Percentiles rank a stretch among this genome's conserved stretches.
These are phyloP conservation scores for Aschersonia sp. DNA, from an alignment of 2,329 filamentous ascomycete species.

Conservation along the genomic window DNA sequence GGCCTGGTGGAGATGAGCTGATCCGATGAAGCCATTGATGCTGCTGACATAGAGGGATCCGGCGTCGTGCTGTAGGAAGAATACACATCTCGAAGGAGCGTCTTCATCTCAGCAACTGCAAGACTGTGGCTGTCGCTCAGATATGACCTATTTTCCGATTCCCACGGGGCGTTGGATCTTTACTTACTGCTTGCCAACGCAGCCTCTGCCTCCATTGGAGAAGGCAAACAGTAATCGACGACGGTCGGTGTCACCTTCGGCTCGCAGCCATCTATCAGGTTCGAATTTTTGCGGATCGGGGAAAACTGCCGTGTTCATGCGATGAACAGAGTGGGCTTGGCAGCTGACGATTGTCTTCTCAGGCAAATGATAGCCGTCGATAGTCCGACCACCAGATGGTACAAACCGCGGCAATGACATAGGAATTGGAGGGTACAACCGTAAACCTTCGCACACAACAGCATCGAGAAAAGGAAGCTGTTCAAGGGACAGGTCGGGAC, in stretches of 20 bases:
- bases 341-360: constrained; percentile 41
- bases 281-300: constrained; percentile 62
- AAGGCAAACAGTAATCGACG: constrained; percentile 51
- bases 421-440: constrained; percentile 49
- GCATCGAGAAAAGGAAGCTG: constrained; percentile 46
- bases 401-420: constrained; percentile 52
- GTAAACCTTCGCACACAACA: constrained; percentile 44
- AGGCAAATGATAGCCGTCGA: constrained; percentile 41
- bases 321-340: constrained; percentile 46
- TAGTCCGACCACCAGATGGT: constrained; percentile 34
- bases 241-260: constrained; percentile 57
- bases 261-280: constrained; percentile 71
- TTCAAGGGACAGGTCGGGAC: constrained; percentile 26
- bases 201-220: constrained; percentile 49
- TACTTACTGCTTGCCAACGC: constrained; percentile 52
- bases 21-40: constrained; percentile 49
- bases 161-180: background rate
- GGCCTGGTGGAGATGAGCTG: constrained; percentile 54
- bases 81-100: constrained; percentile 47
- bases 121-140: constrained; percentile 19
- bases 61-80: constrained; percentile 39
- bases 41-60: constrained; percentile 35
- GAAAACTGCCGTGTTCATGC: constrained; percentile 52
- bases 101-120: constrained; percentile 55
- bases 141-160: background rate